Percentiles rank a stretch among this genome's conserved stretches.
Conservation (phyloP, 2,329 filamentous ascomycete genomes). For the Cytospora chrysosperma region DNA sequence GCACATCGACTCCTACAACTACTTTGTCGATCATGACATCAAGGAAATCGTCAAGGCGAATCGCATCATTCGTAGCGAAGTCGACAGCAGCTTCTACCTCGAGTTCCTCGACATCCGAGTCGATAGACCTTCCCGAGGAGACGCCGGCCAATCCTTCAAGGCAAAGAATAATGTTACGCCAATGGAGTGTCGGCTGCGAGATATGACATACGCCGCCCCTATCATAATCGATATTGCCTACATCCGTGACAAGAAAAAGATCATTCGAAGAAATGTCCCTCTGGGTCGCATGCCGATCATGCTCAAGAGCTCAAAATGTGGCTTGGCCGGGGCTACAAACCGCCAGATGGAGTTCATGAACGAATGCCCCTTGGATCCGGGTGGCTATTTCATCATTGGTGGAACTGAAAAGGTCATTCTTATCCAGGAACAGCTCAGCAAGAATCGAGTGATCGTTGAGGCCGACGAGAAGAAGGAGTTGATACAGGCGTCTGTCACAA, state of each 20-base stretch:
- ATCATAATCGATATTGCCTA: conserved; percentile 93
- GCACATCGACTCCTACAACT: conserved; percentile 98
- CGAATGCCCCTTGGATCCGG: conserved; percentile 93
- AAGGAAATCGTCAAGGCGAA: conserved; percentile 96
- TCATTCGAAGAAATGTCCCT: conserved; percentile 72
- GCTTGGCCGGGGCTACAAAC: conserved; percentile 79
- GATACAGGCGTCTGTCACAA: conserved; percentile 93
- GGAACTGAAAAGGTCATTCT: conserved; percentile 98
- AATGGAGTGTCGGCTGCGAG: conserved; percentile 92
- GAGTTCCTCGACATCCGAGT: conserved; percentile 92
- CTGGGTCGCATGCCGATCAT: conserved; percentile 95
- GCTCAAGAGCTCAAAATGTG: conserved; percentile 93
- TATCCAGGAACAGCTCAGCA: conserved; percentile 97
- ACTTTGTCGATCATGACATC: conserved; percentile 93
- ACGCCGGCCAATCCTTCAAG: conserved; percentile 52
- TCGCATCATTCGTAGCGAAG: conserved; percentile 83
- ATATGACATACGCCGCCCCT: conserved; percentile 96
- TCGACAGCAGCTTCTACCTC: conserved; percentile 89
- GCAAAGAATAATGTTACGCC: conserved; percentile 78
- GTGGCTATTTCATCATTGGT: conserved; percentile 96
- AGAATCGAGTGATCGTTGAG: conserved; percentile 98
- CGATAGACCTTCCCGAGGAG: conserved; percentile 74
- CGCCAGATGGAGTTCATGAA: conserved; percentile 88
- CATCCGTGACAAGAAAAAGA: conserved; percentile 73
- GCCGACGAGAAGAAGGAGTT: conserved; percentile 87